phyloP scores from a whole-genome alignment of 2,329 filamentous ascomycete species.

The Botrytis fabae region DNA sequence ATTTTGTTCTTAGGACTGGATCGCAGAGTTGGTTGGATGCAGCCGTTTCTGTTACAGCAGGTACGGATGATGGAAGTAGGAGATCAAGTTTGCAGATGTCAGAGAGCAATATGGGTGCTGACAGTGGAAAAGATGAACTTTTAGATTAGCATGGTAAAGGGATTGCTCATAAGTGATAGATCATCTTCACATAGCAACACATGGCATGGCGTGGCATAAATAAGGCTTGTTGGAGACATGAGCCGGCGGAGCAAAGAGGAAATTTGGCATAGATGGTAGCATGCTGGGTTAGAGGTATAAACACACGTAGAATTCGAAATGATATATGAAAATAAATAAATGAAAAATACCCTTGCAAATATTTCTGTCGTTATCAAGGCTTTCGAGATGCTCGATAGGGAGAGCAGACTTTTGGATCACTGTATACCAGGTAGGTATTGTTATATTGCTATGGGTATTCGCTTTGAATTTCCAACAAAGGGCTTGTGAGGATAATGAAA shows the following conservation, averaged over 20 bases:
- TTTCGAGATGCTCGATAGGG: not conserved
- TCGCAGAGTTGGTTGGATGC: constrained; percentile 36
- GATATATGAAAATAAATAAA: not conserved
- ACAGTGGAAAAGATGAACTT: constrained; percentile 20
- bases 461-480: not conserved
- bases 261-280: not conserved
- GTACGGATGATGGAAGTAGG: constrained; percentile 14
- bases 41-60: constrained; percentile 12
- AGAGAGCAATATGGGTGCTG: not conserved
- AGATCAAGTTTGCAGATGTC: constrained; percentile 19
- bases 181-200: not conserved
- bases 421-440: not conserved
- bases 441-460: not conserved
- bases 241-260: not conserved
- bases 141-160: not conserved
- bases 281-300: not conserved
- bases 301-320: not conserved
- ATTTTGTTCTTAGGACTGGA: constrained; percentile 66
- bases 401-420: not conserved
- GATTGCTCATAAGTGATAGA: not conserved
- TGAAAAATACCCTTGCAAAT: not conserved
- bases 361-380: not conserved
- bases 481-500: not conserved
- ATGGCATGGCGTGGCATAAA: not conserved
- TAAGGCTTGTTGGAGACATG: constrained; percentile 1